Conservation (phyloP, 2,329 filamentous ascomycete genomes). For the Aspergillus chevalieri region DNA sequence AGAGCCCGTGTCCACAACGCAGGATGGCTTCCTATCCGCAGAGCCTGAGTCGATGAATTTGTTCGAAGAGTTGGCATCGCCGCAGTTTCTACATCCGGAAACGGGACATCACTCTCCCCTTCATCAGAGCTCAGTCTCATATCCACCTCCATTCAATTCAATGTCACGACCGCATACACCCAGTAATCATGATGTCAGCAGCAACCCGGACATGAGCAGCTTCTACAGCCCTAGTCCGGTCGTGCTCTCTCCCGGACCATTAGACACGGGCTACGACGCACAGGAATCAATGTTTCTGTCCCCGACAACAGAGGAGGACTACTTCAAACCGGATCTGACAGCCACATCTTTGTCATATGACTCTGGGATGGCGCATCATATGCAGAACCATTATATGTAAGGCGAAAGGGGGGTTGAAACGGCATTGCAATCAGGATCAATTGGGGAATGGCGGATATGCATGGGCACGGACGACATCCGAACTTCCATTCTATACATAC, state of each 20-base stretch:
- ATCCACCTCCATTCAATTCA: slow-evolving; percentile 28
- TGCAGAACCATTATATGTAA: neutral
- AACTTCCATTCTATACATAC: no score
- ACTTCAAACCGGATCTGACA: slow-evolving; percentile 12
- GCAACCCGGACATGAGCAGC: slow-evolving; percentile 10
- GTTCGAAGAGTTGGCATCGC: slow-evolving; percentile 10
- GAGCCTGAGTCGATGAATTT: slow-evolving; percentile 22
- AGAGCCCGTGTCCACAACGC: slow-evolving; percentile 14
- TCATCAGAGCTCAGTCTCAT: slow-evolving; percentile 28
- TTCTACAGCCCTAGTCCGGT: slow-evolving; percentile 18
- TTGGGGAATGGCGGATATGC: no score
- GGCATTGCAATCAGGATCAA: no score
- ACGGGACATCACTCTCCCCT: slow-evolving; percentile 15
- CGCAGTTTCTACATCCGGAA: slow-evolving; percentile 1
- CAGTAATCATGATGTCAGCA: slow-evolving; percentile 3
- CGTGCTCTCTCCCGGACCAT: slow-evolving; percentile 19
- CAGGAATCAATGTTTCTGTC: slow-evolving; percentile 21
- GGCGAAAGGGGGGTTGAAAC: neutral
- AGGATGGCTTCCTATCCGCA: slow-evolving; percentile 18
- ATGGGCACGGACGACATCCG: no score
- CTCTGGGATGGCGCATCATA: slow-evolving; percentile 23
- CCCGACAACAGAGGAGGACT: slow-evolving; percentile 14
- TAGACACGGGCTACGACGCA: slow-evolving; percentile 14
- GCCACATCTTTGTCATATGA: slow-evolving; percentile 8
- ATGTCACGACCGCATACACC: slow-evolving; percentile 16